Conservation (phyloP, 1,284 basidiomycete genomes). For the Microbotryomycetes sp. region DNA sequence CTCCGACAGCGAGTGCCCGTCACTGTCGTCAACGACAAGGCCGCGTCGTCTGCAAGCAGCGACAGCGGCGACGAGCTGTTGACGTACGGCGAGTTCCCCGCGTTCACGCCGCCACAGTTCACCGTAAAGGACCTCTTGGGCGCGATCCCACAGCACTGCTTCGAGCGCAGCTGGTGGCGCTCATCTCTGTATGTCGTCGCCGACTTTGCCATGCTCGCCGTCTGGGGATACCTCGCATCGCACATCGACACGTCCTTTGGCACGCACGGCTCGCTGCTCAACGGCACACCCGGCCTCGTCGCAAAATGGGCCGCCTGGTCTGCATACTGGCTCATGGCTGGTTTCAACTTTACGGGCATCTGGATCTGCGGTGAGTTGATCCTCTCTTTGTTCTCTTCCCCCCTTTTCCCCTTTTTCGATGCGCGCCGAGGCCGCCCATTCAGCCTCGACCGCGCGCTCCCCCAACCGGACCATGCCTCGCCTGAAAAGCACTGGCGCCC, state of each 20-base stretch:
- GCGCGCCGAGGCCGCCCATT: neutral
- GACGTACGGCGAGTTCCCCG: conserved; percentile 1
- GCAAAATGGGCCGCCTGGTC: conserved; percentile 69
- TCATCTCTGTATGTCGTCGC: conserved; percentile 75
- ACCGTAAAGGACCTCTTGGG: conserved; percentile 28
- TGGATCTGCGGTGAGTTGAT: conserved; percentile 64
- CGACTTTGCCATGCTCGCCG: conserved; percentile 65
- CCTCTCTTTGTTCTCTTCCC: neutral
- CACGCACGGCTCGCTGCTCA: conserved; percentile 36
- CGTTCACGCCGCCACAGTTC: conserved; percentile 19
- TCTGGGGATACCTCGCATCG: conserved; percentile 61
- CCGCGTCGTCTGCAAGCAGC: neutral
- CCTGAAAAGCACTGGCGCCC: too few relatives aligned
- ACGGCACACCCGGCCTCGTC: conserved; percentile 41
- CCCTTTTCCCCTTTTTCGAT: neutral
- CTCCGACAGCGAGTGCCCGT: conserved; percentile 1
- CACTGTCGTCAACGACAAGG: neutral
- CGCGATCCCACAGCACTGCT: conserved; percentile 58
- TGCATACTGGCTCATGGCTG: conserved; percentile 71
- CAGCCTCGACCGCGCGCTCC: conserved; percentile 14
- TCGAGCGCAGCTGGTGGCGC: conserved; percentile 76
- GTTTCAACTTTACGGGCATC: conserved; percentile 83
- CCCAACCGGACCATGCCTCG: neutral
- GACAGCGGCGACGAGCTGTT: neutral
- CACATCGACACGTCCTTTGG: conserved; percentile 61